phyloP scores from a whole-genome alignment of 139 green algal genomes.

The Mesostigma viride region DNA sequence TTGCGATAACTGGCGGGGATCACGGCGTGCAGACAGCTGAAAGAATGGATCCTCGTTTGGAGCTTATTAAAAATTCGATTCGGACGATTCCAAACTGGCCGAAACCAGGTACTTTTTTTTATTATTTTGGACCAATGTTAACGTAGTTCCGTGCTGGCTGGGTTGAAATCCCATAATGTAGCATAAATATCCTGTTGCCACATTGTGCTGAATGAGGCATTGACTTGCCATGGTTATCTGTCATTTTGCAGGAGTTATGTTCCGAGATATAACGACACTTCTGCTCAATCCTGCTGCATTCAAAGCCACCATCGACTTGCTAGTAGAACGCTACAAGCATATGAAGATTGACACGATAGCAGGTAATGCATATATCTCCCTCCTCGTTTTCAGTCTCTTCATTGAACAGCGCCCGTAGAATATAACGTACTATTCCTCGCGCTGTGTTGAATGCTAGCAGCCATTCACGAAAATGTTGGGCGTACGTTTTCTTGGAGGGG shows the following conservation, averaged over 20 bases:
- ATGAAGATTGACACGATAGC: conserved; percentile 15
- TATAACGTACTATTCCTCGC: too few relatives aligned
- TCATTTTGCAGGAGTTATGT: conserved; percentile 67
- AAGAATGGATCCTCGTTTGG: conserved; percentile 10
- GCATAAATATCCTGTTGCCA: background rate
- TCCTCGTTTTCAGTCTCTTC: too few relatives aligned
- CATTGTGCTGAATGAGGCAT: background rate
- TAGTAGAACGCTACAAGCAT: conserved; percentile 28
- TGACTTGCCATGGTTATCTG: background rate
- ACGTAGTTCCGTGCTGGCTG: background rate
- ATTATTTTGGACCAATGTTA: background rate
- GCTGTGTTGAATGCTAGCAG: too few relatives aligned
- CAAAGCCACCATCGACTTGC: conserved; percentile 32
- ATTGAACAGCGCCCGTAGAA: too few relatives aligned
- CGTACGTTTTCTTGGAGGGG: too few relatives aligned
- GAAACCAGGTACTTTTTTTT: conserved; percentile 12
- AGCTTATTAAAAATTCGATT: conserved; percentile 10
- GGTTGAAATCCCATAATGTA: background rate
- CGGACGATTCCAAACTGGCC: conserved; percentile 27
- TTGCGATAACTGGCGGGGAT: too few relatives aligned
- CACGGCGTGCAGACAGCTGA: background rate
- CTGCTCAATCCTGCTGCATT: conserved; percentile 61
- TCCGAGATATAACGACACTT: conserved; percentile 90
- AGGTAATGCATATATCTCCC: too few relatives aligned
- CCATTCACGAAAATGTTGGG: too few relatives aligned